Base-by-base conservation (phyloP, 352 stramenopile genomes). In the Phytophthora niederhauseri region DNA sequence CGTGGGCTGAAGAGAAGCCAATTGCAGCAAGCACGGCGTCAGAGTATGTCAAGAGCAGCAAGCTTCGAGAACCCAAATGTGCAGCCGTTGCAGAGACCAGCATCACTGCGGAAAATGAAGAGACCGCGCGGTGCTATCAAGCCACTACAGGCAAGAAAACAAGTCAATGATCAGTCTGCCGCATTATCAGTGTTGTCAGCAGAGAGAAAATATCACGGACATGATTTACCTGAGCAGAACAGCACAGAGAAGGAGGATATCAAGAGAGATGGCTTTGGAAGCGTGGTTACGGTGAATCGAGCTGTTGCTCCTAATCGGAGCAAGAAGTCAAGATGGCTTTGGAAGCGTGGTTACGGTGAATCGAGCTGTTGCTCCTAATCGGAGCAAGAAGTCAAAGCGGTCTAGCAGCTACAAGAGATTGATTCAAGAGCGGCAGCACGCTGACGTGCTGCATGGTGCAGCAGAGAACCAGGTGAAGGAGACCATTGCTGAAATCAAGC, bases 401-500 rank as follows among this genome's bases (percentile, higher is more conserved):
- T 62, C 38, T 46, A 14, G 26, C 20, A 70, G 52, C 31, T 76
- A 78, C 50, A 66, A 22, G 7, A 61, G 52, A 61, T 69, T 66
- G 34, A 49, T 58, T n/a, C 36, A 52, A n/a, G 59, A 72, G 11
- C 50, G 65, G 12, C 49, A 64, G 1, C 6, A 50, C 9, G 53
- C 49, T 2, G 46, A 77, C n/a, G 20, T 48, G 2, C 57, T 75
- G 3, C 67, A 78, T 14, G 66, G 61, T 2, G 65, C 31, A 0
- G 77, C 80, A 4, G 70, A 84, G 38, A 64, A 38, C 17, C 77
- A 79, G 12, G 72, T 90, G 1, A 74, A 82, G 5, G 63, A 81
- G 50, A 79, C 77, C 1, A 73, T 91, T 12, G 24, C 64, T 3
- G 82, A 89, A 24, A 81, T 93, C 54, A 81, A 75, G 38, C 75